Base-by-base conservation (phyloP, 352 stramenopile genomes). In the Globisporangium nodosum region DNA sequence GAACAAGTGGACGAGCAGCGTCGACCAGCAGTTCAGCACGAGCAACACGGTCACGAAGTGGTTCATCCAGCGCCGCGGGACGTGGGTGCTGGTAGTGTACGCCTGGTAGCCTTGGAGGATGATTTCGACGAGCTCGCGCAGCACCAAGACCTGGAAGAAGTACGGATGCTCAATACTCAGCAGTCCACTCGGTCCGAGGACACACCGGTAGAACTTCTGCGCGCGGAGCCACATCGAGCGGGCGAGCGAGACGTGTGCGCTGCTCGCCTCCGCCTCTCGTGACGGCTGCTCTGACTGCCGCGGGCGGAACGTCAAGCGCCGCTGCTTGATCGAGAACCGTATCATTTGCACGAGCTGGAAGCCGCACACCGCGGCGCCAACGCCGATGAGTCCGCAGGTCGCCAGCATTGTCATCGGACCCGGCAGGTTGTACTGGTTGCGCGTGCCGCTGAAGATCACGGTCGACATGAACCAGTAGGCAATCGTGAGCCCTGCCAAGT, bases 51-150 rank as follows among this genome's bases (percentile, higher is more conserved):
- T 51, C 27, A 70, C 69, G 3, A 71, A 56, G 40, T 69, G 57
- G 42, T 71, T 76, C 5, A 71, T 70, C 69, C 69, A 73, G 50
- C 57, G 48, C 46, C 62, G 61, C n/a, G 65, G 65, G 18, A 73
- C 58, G 16, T 70, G 30, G 4, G 51, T 33, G n/a, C 68, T 73
- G 3, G 54, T 68, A 3, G 58, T 58, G 40, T 75, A 56, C 21
- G 65, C 54, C 24, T 75, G 68, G 48, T 75, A 73, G 11, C 61
- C 65, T 31, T 75, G 65, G 7, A 58, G 67, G 3, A 13, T 42
- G 49, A 75, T 63, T 48, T 75, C 68, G 9, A 60, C 30, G 3
- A 70, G 20, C 49, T 75, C 68, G 42, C 58, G 54, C 18, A 65
- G 16, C 2, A 70, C 39, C 37, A 75, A 33, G 37, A 64, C 5